These are phyloP conservation scores for Rhododendron simsii DNA, from an alignment of 148 eudicot species.

Conservation along the genomic window DNA sequence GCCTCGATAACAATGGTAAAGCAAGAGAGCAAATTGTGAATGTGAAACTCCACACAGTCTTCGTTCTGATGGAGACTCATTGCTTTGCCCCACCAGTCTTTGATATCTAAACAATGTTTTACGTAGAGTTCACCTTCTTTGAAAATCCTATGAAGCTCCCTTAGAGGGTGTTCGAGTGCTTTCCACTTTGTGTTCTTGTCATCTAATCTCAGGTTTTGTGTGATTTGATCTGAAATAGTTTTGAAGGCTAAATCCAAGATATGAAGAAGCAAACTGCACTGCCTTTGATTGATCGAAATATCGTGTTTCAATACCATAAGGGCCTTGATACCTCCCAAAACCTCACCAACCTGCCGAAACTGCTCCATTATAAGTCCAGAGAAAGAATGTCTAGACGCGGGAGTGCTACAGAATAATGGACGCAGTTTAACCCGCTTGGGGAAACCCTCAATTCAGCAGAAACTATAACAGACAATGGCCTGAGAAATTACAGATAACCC, in stretches of 20 bases:
- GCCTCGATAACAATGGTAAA: conserved; percentile 55
- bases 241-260: conserved; percentile 43
- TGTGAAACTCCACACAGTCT: conserved; percentile 51
- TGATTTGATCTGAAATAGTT: conserved; percentile 51
- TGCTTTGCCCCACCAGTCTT: conserved; percentile 59
- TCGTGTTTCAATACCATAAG: conserved; percentile 47
- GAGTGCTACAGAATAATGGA: not conserved
- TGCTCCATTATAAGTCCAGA: conserved; percentile 46
- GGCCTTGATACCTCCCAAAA: conserved; percentile 57
- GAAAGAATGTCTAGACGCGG: not conserved
- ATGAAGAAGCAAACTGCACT: conserved; percentile 46
- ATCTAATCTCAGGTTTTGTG: conserved; percentile 47
- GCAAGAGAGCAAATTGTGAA: conserved; percentile 49
- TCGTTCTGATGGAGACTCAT: conserved; percentile 35
- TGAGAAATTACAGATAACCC: not conserved
- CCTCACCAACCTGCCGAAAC: conserved; percentile 65
- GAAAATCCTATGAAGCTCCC: conserved; percentile 50
- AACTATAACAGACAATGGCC: not conserved
- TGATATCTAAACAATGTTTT: conserved; percentile 38
- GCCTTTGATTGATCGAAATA: conserved; percentile 44
- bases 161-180: conserved; percentile 50
- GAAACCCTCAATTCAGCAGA: conserved; percentile 5
- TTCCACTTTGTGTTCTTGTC: conserved; percentile 66
- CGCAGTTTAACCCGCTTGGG: not conserved
- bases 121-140: conserved; percentile 63